These are phyloP conservation scores for Stagonosporopsis chrysanthemi DNA, from an alignment of 2,329 filamentous ascomycete genomes.

Conservation along the genomic window DNA sequence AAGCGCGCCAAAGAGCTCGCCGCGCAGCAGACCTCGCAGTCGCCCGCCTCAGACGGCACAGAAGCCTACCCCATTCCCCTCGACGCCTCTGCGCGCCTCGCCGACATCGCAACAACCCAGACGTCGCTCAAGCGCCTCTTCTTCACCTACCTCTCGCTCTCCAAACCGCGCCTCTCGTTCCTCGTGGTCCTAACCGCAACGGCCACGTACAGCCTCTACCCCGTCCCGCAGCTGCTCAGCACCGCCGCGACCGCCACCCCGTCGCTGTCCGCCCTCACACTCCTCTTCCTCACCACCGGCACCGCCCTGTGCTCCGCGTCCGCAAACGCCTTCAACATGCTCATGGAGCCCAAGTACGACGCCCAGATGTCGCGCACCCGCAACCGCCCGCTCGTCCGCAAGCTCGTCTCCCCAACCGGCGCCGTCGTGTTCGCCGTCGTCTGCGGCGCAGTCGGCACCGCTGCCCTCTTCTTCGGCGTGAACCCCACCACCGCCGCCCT, in stretches of 20 bases:
- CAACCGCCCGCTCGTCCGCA: slow-evolving; percentile 86
- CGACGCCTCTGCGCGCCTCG: slow-evolving; percentile 68
- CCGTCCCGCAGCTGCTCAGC: slow-evolving; percentile 83
- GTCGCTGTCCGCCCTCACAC: slow-evolving; percentile 86
- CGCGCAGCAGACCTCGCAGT: slow-evolving; percentile 10
- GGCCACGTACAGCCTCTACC: slow-evolving; percentile 90
- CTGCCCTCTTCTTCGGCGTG: slow-evolving; percentile 83
- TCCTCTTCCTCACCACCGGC: slow-evolving; percentile 88
- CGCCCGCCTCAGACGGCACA: slow-evolving; percentile 22
- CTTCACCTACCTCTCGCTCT: slow-evolving; percentile 85
- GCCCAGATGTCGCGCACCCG: slow-evolving; percentile 92
- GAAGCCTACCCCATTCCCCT: slow-evolving; percentile 52
- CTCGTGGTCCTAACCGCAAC: slow-evolving; percentile 91
- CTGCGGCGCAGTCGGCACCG: slow-evolving; percentile 73
- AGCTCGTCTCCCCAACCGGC: slow-evolving; percentile 73
- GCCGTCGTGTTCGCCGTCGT: slow-evolving; percentile 81
- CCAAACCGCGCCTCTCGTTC: slow-evolving; percentile 93
- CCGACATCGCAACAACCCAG: slow-evolving; percentile 62
- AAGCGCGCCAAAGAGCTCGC: slow-evolving; percentile 39
- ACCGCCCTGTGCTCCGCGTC: slow-evolving; percentile 89
- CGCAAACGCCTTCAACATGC: slow-evolving; percentile 96
- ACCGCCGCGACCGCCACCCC: slow-evolving; percentile 72
- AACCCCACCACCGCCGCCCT: slow-evolving; percentile 92
- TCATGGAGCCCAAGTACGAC: slow-evolving; percentile 90
- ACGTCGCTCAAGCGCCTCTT: slow-evolving; percentile 70